A percentile compares a stretch with the other conserved stretches of the same genome.
phyloP scores from a whole-genome alignment of 2,329 filamentous ascomycete genomes.

The Thermochaetoides dissita region DNA sequence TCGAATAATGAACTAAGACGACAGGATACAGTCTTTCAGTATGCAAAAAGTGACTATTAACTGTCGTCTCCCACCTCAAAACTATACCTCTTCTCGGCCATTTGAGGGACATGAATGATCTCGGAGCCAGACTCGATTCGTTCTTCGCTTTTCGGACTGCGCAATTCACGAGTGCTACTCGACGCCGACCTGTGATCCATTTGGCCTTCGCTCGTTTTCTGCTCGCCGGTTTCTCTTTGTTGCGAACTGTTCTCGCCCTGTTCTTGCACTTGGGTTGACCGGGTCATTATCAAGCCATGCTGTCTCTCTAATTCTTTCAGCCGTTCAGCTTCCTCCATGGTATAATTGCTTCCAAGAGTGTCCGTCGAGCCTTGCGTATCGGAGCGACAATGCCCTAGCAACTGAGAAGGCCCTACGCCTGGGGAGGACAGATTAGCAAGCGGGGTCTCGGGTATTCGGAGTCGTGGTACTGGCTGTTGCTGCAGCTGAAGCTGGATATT shows the following conservation, averaged over 20 bases:
- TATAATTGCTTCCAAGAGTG: constrained; percentile 44
- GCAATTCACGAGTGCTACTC: too few relatives aligned
- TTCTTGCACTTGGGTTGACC: not conserved
- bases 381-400: constrained; percentile 9
- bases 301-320: constrained; percentile 19
- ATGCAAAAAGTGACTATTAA: too few relatives aligned
- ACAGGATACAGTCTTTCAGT: too few relatives aligned
- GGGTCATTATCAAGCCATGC: constrained; percentile 7
- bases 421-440: constrained; percentile 9
- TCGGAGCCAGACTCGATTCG: constrained; percentile 32
- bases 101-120: constrained; percentile 36
- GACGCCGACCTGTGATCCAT: too few relatives aligned
- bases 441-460: too few relatives aligned
- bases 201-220: too few relatives aligned
- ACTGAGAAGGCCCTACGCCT: constrained; percentile 2
- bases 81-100: constrained; percentile 35
- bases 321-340: constrained; percentile 33
- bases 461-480: constrained; percentile 16
- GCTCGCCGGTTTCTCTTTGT: too few relatives aligned
- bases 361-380: constrained; percentile 21
- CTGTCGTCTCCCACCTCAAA: too few relatives aligned
- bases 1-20: too few relatives aligned
- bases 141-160: constrained; percentile 21
- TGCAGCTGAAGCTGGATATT: constrained; percentile 27
- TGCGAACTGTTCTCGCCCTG: too few relatives aligned